Evolutionary conservation across 1,139 yeast genomes (phyloP), one percentile per base, ranked within the genome.

Genomic region (Yamadazyma siamensis): DNA sequence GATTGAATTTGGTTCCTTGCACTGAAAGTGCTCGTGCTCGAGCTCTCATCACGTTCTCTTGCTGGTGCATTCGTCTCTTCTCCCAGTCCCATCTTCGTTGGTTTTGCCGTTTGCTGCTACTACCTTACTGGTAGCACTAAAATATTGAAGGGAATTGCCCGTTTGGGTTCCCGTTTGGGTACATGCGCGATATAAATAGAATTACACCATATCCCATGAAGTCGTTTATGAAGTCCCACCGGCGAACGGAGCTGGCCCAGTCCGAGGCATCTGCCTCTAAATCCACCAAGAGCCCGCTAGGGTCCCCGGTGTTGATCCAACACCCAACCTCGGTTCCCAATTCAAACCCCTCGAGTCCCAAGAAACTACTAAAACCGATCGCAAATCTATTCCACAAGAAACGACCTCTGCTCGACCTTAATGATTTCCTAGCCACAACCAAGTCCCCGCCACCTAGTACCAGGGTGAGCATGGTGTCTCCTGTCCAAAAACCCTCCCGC

Each of bases 211-310:
- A 15, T 23, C 21, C 8, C 18, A 69, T 69, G 75, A 56, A 72
- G 39, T 65, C 75, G n/a, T 66, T 69, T 43, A 67, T 69, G 34
- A 68, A 67, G 46, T 54, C 70, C 10, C 75, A 68, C 43, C 53
- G 59, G 39, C 48, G 65, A 38, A 52, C 43, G 31, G 55, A 57
- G 23, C 45, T 61, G 1, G 32, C 39, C 13, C 42, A 39, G 13
- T 44, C 47, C n/a, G 31, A 26, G 4, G 29, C 31, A n/a, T 35
- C 47, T n/a, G 26, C 36, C 7, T 18, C 34, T 4, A 25, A 38
- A 10, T 5, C 27, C 5, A 13, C 31, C 4, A 35, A 36, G 22
- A 51, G 56, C 4, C 56, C 59, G 3, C 21, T 35, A 6, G 34
- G 49, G 8, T 55, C 64, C 2, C 61, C 62, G 1, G 39, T 31